Base-by-base conservation (phyloP, 192 early-diverging fungal genomes). In the Coemansia sp. region DNA sequence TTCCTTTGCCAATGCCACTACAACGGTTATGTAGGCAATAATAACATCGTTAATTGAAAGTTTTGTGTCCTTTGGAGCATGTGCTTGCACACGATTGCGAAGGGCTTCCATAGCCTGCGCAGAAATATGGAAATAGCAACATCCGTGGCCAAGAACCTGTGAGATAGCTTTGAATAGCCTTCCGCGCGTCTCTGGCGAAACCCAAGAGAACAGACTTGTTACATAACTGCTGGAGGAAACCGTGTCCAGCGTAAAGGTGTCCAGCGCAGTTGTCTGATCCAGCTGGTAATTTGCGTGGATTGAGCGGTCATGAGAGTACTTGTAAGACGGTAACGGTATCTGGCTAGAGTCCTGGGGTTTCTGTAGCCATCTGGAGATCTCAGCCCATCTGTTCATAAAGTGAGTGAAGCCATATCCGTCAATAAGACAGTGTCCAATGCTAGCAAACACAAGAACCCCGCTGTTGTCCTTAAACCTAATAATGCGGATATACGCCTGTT, bases 341-440 rank as follows among this genome's bases (percentile, higher is more conserved):
- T 58, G 8, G 36, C 0, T 21, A n/a, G 10, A 7, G 22, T 52
- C 49, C 18, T 52, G 19, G 21, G 18, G n/a, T 52, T 58, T 26
- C 9, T 58, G 56, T 36, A 58, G 36, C 56, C 56, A 58, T 16
- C 39, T 37, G 36, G 56, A 36, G 36, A 40, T 58, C n/a, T 58
- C 56, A 5, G 56, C 56, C 56, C 56, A 58, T 15, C 32, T 12
- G 15, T 58, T 58, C 12, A 58, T 58, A 40, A 58, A 58, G 6
- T n/a, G 12, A 0, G 36, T 40, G 56, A n/a, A 58, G 8, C 56
- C 56, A 15, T 40, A 40, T 16, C 56, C 56, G 16, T 58, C 56
- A 4, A 58, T 36, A 40, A 41, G 36, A n/a, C 32, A 37, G 39
- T 58, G 56, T 4, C 32, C 36, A 40, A 58, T 58, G 39, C 56